Evolutionary conservation across 495 filamentous ascomycete species (phyloP), one percentile per base, ranked within the genome.

Genomic region (Trichoderma orchidacearum): DNA sequence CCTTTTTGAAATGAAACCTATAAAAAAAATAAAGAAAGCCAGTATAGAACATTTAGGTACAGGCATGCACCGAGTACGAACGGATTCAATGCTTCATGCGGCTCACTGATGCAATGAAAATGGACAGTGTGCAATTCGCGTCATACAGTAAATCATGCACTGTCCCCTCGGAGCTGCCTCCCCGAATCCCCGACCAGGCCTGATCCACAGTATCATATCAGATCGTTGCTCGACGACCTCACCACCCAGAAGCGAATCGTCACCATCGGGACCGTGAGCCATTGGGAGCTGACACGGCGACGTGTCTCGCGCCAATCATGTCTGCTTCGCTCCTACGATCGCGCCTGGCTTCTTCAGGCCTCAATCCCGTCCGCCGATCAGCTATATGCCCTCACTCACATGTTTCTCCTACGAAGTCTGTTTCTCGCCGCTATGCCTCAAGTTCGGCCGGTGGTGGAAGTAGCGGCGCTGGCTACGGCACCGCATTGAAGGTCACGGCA

Each of bases 401-500:
- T n/a, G 3, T 30, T 3, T 35, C 30, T 50, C 30, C 3, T n/a
- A n/a, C n/a, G 23, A 27, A 27, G 17, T 13, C 38, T 23, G 38
- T 52, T 27, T 52, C 56, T 31, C 65, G 59, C 51, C 74, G 71
- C 51, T 56, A 62, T 18, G 65, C 69, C 51, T 76, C 73, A 12
- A 72, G 74, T 3, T 56, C 63, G 51, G 38, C 66, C 48, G 51
- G 32, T n/a, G n/a, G 32, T 9, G 41, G 18, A 18, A 11, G 38
- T 70, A 65, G 74, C 45, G 61, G 67, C 21, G 62, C 66, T 38
- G 66, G 69, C 8, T 34, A 64, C 31, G 56, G 62, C 15, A 70
- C 71, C 0, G 67, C 72, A 25, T 54, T 76, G 34, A 78, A 71
- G 64, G 78, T 77, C 51, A 55, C 78, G 41, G 56, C 85, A 21